Conservation (phyloP, 805 yeast species). For the Candida piceae region DNA sequence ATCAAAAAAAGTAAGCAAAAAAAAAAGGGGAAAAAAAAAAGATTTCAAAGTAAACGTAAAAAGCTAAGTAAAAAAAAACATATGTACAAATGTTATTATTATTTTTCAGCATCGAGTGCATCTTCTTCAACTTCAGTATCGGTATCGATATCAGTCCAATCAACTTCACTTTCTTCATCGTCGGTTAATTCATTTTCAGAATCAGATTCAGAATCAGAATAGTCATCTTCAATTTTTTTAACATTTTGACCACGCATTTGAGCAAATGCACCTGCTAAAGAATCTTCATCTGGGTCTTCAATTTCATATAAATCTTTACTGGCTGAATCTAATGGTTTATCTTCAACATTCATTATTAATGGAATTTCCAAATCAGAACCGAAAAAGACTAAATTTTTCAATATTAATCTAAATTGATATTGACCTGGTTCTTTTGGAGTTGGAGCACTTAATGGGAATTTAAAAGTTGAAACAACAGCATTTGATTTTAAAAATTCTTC, state of each 20-base stretch:
- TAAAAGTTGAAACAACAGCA: conserved; percentile 63
- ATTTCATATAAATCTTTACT: conserved; percentile 47
- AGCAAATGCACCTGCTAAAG: conserved; percentile 72
- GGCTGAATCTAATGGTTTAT: conserved; percentile 43
- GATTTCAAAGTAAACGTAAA: too few relatives aligned
- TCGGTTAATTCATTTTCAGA: conserved; percentile 22
- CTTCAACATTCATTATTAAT: conserved; percentile 62
- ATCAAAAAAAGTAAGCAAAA: too few relatives aligned
- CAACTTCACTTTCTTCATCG: conserved; percentile 20
- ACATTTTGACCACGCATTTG: conserved; percentile 59
- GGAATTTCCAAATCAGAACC: conserved; percentile 77
- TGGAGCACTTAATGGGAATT: conserved; percentile 66
- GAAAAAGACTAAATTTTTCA: conserved; percentile 73
- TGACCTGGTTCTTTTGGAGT: conserved; percentile 71
- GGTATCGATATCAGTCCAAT: conserved; percentile 52
- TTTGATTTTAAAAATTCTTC: conserved; percentile 44
- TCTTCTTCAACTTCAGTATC: conserved; percentile 59
- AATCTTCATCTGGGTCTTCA: conserved; percentile 70
- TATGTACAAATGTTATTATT: background rate
- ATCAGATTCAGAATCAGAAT: conserved; percentile 31
- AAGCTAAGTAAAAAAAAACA: too few relatives aligned
- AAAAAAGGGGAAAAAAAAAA: too few relatives aligned
- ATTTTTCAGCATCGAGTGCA: conserved; percentile 6
- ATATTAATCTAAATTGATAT: conserved; percentile 61
- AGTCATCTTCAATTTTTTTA: conserved; percentile 38